A percentile compares a stretch with the other conserved stretches of the same genome.
Evolutionary conservation across 1,284 basidiomycete species (phyloP).

Genomic region (Ustilago crameri): DNA sequence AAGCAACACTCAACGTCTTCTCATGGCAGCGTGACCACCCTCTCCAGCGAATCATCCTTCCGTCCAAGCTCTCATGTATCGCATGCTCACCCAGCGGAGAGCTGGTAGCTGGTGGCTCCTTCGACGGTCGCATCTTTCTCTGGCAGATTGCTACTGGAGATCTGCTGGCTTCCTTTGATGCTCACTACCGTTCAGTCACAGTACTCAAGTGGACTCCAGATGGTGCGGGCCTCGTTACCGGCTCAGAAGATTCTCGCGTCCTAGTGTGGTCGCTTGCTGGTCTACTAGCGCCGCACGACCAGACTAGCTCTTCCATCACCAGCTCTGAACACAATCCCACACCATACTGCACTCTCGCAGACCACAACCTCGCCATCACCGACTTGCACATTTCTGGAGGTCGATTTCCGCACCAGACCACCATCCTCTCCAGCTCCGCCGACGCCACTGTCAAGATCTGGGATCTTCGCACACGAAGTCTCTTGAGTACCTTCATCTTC

Average conservation of each 20-base stretch:
- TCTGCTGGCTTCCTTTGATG: constrained; percentile 88
- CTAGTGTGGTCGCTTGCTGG: constrained; percentile 89
- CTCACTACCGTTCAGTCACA: constrained; percentile 89
- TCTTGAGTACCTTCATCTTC: constrained; percentile 85
- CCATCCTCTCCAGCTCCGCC: constrained; percentile 81
- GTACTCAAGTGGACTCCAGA: constrained; percentile 85
- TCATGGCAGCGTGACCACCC: constrained; percentile 78
- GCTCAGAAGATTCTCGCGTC: constrained; percentile 87
- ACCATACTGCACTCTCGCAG: constrained; percentile 83
- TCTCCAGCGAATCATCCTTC: constrained; percentile 83
- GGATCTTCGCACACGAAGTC: constrained; percentile 79
- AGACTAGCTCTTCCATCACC: constrained; percentile 43
- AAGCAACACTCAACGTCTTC: constrained; percentile 81
- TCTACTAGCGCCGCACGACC: constrained; percentile 71
- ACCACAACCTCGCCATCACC: constrained; percentile 90
- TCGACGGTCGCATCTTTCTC: constrained; percentile 87
- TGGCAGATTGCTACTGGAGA: constrained; percentile 96
- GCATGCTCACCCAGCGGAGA: constrained; percentile 78
- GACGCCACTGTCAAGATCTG: constrained; percentile 96
- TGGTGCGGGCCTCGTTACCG: constrained; percentile 81
- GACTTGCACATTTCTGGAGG: constrained; percentile 83
- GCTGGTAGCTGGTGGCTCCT: constrained; percentile 86
- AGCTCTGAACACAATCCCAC: constrained; percentile 70
- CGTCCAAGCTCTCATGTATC: constrained; percentile 85
- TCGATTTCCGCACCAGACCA: constrained; percentile 77